Conservation (phyloP, 2,329 filamentous ascomycete species). For the Cladosporium halotolerans region DNA sequence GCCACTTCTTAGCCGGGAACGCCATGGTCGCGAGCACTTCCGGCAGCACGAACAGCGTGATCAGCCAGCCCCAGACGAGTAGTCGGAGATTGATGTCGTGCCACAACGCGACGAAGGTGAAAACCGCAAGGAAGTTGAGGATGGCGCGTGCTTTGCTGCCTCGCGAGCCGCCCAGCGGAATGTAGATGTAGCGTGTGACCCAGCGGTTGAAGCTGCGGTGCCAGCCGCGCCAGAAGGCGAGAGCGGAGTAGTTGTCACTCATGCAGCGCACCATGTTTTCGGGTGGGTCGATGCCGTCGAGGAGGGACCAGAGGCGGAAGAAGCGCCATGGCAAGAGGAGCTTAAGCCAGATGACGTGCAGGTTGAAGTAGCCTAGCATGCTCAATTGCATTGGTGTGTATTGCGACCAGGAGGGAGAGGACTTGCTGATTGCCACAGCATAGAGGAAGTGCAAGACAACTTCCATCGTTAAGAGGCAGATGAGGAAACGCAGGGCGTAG, state of each 20-base stretch:
- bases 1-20: slow-evolving; percentile 71
- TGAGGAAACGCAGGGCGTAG: slow-evolving; percentile 75
- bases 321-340: slow-evolving; percentile 95
- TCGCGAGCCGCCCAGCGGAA: slow-evolving; percentile 73
- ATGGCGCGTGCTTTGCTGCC: slow-evolving; percentile 53
- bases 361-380: slow-evolving; percentile 90
- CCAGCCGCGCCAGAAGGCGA: slow-evolving; percentile 94
- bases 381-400: slow-evolving; percentile 85
- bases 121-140: slow-evolving; percentile 74
- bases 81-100: slow-evolving; percentile 90
- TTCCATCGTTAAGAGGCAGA: slow-evolving; percentile 84
- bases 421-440: slow-evolving; percentile 83
- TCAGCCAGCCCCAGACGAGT: slow-evolving; percentile 93
- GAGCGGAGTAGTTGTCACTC: slow-evolving; percentile 84
- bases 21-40: slow-evolving; percentile 67
- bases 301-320: slow-evolving; percentile 90
- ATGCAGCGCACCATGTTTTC: slow-evolving; percentile 99
- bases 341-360: slow-evolving; percentile 97
- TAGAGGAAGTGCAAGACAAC: slow-evolving; percentile 87
- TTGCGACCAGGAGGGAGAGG: slow-evolving; percentile 68
- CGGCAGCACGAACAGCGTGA: slow-evolving; percentile 88
- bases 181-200: slow-evolving; percentile 88
- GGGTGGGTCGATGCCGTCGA: slow-evolving; percentile 87
- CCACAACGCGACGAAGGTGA: slow-evolving; percentile 96
- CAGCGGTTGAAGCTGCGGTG: slow-evolving; percentile 93